phyloP scores from a whole-genome alignment of 192 early-diverging fungal species.

The Chytriomyces sp. region DNA sequence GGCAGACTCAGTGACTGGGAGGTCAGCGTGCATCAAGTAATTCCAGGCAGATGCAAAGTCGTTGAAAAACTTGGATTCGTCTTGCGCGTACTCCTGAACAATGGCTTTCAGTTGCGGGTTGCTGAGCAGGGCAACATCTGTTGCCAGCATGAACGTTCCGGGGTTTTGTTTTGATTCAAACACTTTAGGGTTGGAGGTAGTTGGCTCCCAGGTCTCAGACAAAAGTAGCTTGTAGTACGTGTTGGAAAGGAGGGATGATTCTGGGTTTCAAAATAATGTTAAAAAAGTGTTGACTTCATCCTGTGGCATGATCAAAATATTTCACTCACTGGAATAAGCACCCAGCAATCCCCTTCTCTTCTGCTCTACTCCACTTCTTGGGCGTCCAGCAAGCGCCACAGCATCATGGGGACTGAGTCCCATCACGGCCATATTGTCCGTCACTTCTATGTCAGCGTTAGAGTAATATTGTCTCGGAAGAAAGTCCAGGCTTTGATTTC shows the following conservation, averaged over 20 bases:
- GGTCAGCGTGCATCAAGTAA: conserved; percentile 32
- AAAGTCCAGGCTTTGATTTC: neutral
- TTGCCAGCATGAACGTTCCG: conserved; percentile 8
- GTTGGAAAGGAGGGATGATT: conserved; percentile 22
- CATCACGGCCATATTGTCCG: neutral
- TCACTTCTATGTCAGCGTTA: neutral
- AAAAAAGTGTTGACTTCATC: neutral
- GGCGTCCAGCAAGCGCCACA: conserved; percentile 9
- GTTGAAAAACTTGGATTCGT: conserved; percentile 9
- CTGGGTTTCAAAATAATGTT: neutral
- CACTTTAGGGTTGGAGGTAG: neutral
- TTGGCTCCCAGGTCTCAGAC: conserved; percentile 17
- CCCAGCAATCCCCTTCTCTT: neutral
- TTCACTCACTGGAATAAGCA: neutral
- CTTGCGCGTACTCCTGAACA: conserved; percentile 14
- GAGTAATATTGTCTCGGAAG: conserved; percentile 13
- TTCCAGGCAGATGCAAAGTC: conserved; percentile 41
- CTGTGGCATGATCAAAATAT: neutral
- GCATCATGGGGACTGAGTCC: conserved; percentile 7
- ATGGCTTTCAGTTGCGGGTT: conserved; percentile 5
- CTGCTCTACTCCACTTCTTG: neutral
- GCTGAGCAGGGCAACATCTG: conserved; percentile 26
- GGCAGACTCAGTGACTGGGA: neutral
- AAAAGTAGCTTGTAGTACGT: conserved; percentile 37
- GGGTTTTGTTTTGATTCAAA: neutral